A percentile compares a stretch with the other conserved stretches of the same genome.
phyloP scores from a whole-genome alignment of 805 yeast genomes.

The Barnettozyma salicaria region DNA sequence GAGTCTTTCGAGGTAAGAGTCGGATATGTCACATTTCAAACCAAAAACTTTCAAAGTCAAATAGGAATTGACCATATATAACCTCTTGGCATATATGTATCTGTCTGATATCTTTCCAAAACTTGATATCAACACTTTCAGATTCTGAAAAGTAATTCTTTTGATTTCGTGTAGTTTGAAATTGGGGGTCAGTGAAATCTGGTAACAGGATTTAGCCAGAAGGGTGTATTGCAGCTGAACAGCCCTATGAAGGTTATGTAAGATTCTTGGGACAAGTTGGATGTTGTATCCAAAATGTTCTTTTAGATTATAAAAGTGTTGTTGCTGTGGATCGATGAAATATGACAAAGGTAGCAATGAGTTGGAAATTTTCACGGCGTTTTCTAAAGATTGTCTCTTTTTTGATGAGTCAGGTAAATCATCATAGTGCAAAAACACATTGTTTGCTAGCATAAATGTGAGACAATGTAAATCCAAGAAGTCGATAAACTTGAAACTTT shows the following conservation, averaged over 20 bases:
- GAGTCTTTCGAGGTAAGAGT: not conserved
- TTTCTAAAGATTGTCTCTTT: constrained; percentile 5
- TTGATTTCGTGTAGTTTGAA: constrained; percentile 6
- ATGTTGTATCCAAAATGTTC: constrained; percentile 10
- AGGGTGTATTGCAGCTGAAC: constrained; percentile 9
- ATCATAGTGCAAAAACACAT: constrained; percentile 7
- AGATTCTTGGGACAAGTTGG: constrained; percentile 11
- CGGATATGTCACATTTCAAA: not conserved
- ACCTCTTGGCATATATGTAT: constrained; percentile 8
- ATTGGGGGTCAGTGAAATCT: not conserved
- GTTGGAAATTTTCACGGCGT: constrained; percentile 3
- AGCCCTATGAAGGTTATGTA: constrained; percentile 9
- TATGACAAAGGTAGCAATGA: constrained; percentile 9
- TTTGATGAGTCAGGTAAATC: not conserved
- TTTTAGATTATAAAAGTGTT: constrained; percentile 7
- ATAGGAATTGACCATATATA: constrained; percentile 10
- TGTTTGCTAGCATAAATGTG: constrained; percentile 7
- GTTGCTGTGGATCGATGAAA: constrained; percentile 13
- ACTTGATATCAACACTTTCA: constrained; percentile 9
- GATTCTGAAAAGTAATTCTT: constrained; percentile 6
- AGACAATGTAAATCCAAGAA: constrained; percentile 11
- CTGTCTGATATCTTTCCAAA: constrained; percentile 7
- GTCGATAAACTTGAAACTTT: constrained; percentile 7
- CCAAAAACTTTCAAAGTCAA: constrained; percentile 6
- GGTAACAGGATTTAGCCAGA: constrained; percentile 3